These are phyloP conservation scores for Globisporangium paroecandrum DNA, from an alignment of 352 stramenopile genomes.

Conservation along the genomic window DNA sequence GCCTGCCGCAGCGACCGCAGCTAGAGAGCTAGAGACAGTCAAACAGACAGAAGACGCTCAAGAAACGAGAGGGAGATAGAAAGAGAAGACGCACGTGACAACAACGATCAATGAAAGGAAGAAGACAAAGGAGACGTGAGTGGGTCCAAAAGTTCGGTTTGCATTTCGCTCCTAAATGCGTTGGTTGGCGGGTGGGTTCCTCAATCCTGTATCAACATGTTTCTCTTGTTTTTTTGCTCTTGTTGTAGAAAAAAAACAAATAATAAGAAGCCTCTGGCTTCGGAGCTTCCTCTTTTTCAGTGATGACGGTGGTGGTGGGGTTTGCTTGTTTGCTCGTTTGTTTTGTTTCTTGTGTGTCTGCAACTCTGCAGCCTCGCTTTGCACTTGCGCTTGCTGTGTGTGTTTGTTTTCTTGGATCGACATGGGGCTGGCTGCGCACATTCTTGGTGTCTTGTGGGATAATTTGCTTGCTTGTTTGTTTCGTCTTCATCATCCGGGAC, in stretches of 20 bases:
- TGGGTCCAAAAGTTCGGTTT: background rate
- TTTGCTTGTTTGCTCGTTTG: background rate
- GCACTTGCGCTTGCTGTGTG: background rate
- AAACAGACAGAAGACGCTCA: too few relatives aligned
- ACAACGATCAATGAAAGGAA: background rate
- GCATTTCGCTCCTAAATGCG: background rate
- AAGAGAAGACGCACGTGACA: background rate
- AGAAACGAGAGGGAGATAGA: background rate
- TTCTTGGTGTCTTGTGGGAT: background rate
- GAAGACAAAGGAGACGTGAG: background rate
- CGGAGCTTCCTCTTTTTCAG: background rate
- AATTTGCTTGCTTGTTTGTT: background rate
- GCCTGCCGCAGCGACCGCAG: constrained; percentile 45
- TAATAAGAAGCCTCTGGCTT: background rate
- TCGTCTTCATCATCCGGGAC: background rate
- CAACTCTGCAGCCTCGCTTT: background rate
- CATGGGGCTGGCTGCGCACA: background rate
- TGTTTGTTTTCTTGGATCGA: background rate
- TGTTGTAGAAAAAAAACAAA: constrained; percentile 2
- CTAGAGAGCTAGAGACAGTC: background rate
- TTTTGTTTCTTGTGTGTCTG: background rate
- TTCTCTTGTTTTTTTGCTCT: constrained; percentile 1
- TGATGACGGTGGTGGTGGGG: background rate
- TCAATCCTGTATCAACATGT: background rate
- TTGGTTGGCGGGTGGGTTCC: background rate